Conservation (phyloP, 306 rosid species). For the Urtica urens region DNA sequence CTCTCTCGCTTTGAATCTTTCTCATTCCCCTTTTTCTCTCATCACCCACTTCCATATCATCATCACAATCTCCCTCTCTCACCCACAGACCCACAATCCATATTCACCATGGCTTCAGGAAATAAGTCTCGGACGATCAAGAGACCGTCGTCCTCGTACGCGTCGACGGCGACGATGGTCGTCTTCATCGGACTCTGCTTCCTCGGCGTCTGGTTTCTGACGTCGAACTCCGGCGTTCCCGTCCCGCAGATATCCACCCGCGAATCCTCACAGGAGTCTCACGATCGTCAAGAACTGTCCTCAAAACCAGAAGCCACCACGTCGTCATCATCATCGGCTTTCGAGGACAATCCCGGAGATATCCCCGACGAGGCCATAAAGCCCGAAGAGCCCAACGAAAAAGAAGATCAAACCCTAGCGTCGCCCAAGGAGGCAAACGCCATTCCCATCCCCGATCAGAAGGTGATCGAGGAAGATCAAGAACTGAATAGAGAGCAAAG, state of each 20-base stretch:
- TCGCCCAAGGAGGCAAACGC: slow-evolving; percentile 44
- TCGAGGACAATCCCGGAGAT: slow-evolving; percentile 61
- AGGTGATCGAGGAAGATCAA: not conserved
- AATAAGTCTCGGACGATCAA: slow-evolving; percentile 43
- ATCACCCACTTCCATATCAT: not conserved
- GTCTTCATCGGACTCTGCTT: slow-evolving; percentile 53
- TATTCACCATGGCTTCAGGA: slow-evolving; percentile 35
- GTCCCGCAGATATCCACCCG: slow-evolving; percentile 16
- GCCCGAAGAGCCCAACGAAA: slow-evolving; percentile 26
- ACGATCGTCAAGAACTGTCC: not conserved
- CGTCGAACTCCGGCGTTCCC: slow-evolving; percentile 26
- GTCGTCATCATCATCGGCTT: slow-evolving; percentile 6
- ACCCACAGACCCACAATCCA: not conserved
- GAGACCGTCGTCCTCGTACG: slow-evolving; percentile 43
- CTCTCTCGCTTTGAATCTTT: slow-evolving; percentile 19
- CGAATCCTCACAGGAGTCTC: slow-evolving; percentile 20
- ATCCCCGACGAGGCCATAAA: slow-evolving; percentile 70
- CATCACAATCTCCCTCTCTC: not conserved
- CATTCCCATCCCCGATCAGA: slow-evolving; percentile 7
- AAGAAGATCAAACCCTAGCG: slow-evolving; percentile 16
- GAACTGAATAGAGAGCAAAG: slow-evolving; percentile 1
- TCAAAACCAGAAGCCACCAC: not conserved
- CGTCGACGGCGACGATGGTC: slow-evolving; percentile 41
- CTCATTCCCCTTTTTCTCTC: slow-evolving; percentile 4
- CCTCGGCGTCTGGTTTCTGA: slow-evolving; percentile 59